phyloP scores from a whole-genome alignment of 306 rosid species.

The Morella rubra region DNA sequence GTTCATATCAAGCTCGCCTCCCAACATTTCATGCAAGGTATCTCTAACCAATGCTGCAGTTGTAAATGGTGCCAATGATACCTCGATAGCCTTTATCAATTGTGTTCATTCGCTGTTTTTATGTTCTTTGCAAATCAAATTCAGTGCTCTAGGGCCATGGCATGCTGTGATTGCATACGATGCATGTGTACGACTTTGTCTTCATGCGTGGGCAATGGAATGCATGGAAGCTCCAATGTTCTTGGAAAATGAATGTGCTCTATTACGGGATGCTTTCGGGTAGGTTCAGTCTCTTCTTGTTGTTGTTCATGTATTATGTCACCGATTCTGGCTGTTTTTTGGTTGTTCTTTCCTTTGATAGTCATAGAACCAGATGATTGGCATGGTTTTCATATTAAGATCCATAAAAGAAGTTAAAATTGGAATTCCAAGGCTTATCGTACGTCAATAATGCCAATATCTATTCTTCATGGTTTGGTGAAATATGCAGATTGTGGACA shows the following conservation, averaged over 20 bases:
- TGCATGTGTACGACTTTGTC: constrained; percentile 96
- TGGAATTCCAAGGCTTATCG: background rate
- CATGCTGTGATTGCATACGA: constrained; percentile 88
- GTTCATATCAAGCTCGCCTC: constrained; percentile 60
- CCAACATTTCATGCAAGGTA: constrained; percentile 98
- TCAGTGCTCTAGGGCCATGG: constrained; percentile 97
- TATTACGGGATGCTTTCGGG: constrained; percentile 86
- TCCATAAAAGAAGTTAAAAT: background rate
- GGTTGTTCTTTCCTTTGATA: background rate
- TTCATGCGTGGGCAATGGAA: constrained; percentile 99
- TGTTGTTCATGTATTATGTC: constrained; percentile 15
- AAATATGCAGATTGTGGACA: background rate
- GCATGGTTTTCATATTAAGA: background rate
- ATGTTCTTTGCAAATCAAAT: constrained; percentile 30
- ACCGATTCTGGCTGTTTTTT: background rate
- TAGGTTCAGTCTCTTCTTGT: constrained; percentile 39
- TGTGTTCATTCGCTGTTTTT: constrained; percentile 23
- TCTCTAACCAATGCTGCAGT: background rate
- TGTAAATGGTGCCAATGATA: constrained; percentile 23
- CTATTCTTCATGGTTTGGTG: too few species aligned
- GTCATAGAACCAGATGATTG: background rate
- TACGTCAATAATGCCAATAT: background rate
- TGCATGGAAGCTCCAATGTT: constrained; percentile 98
- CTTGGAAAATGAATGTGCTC: constrained; percentile 88
- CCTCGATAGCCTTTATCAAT: constrained; percentile 2